A percentile compares a stretch with the other conserved stretches of the same genome.
Evolutionary conservation across 1,284 basidiomycete species (phyloP).

Genomic region (Cerioporus squamosus): DNA sequence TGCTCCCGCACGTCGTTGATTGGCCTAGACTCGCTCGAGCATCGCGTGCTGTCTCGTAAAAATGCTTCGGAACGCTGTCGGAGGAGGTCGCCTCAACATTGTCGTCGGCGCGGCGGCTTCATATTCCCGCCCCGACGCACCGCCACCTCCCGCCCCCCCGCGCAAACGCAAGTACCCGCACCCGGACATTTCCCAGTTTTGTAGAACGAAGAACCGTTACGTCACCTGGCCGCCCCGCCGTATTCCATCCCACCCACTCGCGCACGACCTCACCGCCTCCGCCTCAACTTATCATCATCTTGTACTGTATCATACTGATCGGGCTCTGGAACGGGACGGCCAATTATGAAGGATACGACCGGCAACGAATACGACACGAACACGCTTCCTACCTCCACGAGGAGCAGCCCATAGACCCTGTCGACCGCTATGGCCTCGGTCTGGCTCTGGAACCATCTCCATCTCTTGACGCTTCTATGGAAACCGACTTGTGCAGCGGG

Average conservation of each 20-base stretch:
- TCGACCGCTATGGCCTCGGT: neutral
- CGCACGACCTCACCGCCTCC: constrained; percentile 6
- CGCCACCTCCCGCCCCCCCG: constrained; percentile 2
- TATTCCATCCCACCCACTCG: constrained; percentile 23
- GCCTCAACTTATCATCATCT: constrained; percentile 9
- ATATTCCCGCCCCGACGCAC: constrained; percentile 8
- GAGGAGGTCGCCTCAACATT: constrained; percentile 4
- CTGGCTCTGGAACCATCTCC: neutral
- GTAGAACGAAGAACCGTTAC: constrained; percentile 28
- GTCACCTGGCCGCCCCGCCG: constrained; percentile 23
- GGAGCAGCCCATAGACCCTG: constrained; percentile 8
- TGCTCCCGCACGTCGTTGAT: constrained; percentile 44
- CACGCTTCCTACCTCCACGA: constrained; percentile 11
- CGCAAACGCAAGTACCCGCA: constrained; percentile 9
- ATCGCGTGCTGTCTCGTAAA: constrained; percentile 16
- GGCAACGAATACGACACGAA: constrained; percentile 21
- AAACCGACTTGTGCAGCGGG: constrained; percentile 17
- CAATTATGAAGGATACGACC: constrained; percentile 31
- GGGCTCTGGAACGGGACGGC: constrained; percentile 30
- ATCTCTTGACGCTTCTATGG: constrained; percentile 16
- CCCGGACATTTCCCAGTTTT: constrained; percentile 20
- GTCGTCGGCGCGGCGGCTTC: constrained; percentile 4
- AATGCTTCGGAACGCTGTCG: constrained; percentile 8
- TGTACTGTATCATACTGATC: constrained; percentile 25
- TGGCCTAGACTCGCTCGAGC: constrained; percentile 29